A percentile compares a stretch with the other conserved stretches of the same genome.
Evolutionary conservation across 2,329 filamentous ascomycete species (phyloP).

Genomic region (Botrytis fabae): DNA sequence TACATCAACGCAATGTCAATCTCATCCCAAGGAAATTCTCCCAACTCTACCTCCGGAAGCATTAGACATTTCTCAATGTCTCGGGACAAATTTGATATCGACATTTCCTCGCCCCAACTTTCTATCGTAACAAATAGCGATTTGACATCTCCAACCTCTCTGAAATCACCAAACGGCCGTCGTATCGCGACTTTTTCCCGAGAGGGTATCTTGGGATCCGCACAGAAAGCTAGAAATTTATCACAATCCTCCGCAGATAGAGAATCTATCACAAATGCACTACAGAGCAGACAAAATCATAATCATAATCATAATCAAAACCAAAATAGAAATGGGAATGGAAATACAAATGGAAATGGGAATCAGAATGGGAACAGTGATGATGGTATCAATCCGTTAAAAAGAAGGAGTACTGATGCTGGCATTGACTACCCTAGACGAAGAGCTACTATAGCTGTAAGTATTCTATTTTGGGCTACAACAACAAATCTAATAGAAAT

Average conservation of each 20-base stretch:
- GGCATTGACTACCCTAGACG: conserved; percentile 64
- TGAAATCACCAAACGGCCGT: conserved; percentile 54
- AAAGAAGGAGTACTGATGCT: conserved; percentile 62
- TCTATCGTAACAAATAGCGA: conserved; percentile 33
- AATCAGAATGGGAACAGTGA: conserved; percentile 43
- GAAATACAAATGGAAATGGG: conserved; percentile 22
- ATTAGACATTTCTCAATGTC: conserved; percentile 38
- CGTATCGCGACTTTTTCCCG: conserved; percentile 54
- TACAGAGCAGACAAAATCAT: conserved; percentile 43
- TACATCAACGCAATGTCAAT: conserved; percentile 37
- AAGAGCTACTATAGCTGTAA: conserved; percentile 65
- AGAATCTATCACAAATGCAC: conserved; percentile 42
- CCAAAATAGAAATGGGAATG: conserved; percentile 8
- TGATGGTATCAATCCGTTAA: conserved; percentile 58
- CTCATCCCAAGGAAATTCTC: conserved; percentile 39
- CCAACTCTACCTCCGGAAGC: conserved; percentile 33
- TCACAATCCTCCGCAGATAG: conserved; percentile 55
- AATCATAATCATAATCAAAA: conserved; percentile 14
- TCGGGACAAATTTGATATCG: conserved; percentile 38
- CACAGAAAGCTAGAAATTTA: conserved; percentile 55
- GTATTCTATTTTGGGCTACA: conserved; percentile 37
- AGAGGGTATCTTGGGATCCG: conserved; percentile 54
- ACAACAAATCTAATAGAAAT: conserved; percentile 27
- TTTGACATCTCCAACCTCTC: conserved; percentile 35
- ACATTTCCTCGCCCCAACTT: conserved; percentile 36